These are phyloP conservation scores for Cerioporus squamosus DNA, from an alignment of 1,284 basidiomycete species.

Conservation along the genomic window DNA sequence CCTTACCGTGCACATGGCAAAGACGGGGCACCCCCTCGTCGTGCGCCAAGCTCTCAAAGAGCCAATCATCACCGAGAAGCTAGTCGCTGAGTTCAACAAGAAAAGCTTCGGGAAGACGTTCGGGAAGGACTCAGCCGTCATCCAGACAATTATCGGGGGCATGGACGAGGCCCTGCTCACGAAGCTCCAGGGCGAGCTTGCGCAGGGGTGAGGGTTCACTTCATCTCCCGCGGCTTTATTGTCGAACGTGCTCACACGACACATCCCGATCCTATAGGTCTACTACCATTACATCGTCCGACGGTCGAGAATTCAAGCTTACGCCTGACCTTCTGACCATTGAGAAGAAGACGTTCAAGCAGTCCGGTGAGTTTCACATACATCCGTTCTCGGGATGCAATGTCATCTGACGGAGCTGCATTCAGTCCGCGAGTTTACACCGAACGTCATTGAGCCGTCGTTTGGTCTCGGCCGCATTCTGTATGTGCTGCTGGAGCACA, in stretches of 20 bases:
- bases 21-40: constrained; percentile 75
- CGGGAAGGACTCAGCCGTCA: constrained; percentile 79
- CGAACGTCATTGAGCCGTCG: constrained; percentile 99
- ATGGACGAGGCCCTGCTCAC: constrained; percentile 74
- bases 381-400: constrained; percentile 10
- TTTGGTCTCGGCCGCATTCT: constrained; percentile 98
- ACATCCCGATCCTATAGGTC: constrained; percentile 40
- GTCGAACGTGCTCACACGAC: constrained; percentile 26
- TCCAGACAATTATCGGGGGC: constrained; percentile 73
- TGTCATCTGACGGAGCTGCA: constrained; percentile 34
- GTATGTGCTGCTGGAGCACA: constrained; percentile 94
- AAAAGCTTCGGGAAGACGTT: constrained; percentile 91
- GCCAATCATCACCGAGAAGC: constrained; percentile 75
- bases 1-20: constrained; percentile 57
- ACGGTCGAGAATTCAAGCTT: constrained; percentile 75
- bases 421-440: constrained; percentile 91
- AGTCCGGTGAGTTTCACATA: constrained; percentile 67
- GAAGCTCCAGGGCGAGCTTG: constrained; percentile 76
- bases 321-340: constrained; percentile 81
- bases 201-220: constrained; percentile 62
- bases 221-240: constrained; percentile 14
- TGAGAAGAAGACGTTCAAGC: constrained; percentile 87
- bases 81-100: constrained; percentile 83
- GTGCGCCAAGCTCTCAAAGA: constrained; percentile 88
- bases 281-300: constrained; percentile 53